These are phyloP conservation scores for Wolfiporia cocos DNA, from an alignment of 1,284 basidiomycete genomes.

Conservation along the genomic window DNA sequence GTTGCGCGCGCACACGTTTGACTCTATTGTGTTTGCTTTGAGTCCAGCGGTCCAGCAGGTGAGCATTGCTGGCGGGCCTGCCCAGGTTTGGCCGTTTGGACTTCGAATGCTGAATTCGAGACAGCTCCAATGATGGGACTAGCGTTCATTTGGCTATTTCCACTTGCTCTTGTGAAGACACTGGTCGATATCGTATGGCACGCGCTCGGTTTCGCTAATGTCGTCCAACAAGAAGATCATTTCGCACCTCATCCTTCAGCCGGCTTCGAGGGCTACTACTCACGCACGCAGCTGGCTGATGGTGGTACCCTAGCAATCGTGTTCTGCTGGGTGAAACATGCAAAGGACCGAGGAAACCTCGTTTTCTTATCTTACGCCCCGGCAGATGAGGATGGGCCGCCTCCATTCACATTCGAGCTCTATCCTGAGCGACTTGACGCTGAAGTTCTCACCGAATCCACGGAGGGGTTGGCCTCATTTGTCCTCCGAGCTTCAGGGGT, in stretches of 20 bases:
- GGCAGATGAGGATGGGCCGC: not conserved
- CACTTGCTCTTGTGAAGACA: conserved; percentile 2
- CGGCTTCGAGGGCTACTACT: conserved; percentile 23
- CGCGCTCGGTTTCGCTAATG: not conserved
- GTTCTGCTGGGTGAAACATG: conserved; percentile 22
- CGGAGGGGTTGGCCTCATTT: conserved; percentile 10
- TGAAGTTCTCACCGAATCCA: not conserved
- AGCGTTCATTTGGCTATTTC: not conserved
- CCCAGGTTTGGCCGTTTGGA: too few relatives aligned
- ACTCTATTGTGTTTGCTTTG: too few relatives aligned
- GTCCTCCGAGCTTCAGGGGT: conserved; percentile 12
- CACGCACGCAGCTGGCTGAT: conserved; percentile 17
- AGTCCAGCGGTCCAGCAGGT: too few relatives aligned
- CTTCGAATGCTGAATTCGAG: too few relatives aligned
- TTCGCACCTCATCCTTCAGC: conserved; percentile 19
- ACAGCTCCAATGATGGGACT: not conserved
- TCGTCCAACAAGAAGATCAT: conserved; percentile 11
- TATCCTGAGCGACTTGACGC: conserved; percentile 16
- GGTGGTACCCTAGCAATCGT: conserved; percentile 21
- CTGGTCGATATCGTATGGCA: not conserved
- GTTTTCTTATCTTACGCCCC: conserved; percentile 18
- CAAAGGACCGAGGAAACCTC: conserved; percentile 14
- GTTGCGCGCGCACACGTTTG: too few relatives aligned
- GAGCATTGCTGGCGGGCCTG: too few relatives aligned
- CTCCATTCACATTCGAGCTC: conserved; percentile 17